Percentiles rank a stretch among this genome's conserved stretches.
These are phyloP conservation scores for Kalaharituber pfeilii DNA, from an alignment of 2,329 filamentous ascomycete genomes.

Conservation along the genomic window DNA sequence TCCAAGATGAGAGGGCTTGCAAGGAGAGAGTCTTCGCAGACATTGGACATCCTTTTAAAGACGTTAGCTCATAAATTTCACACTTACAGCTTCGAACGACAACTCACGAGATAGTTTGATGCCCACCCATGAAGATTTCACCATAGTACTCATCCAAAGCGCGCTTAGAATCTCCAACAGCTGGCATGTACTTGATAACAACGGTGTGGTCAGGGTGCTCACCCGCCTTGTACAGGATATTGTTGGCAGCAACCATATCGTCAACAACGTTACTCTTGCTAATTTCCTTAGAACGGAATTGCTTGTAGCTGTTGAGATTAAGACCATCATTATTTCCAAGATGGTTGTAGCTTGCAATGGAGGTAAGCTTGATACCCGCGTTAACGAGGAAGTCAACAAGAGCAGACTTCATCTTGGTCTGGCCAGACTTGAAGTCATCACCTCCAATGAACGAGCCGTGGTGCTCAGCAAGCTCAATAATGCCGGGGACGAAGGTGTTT, in stretches of 20 bases:
- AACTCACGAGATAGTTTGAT: constrained; percentile 77
- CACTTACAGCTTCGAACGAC: not conserved
- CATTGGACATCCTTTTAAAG: constrained; percentile 65
- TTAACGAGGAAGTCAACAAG: constrained; percentile 97
- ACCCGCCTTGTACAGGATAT: constrained; percentile 69
- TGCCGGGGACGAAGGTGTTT: constrained; percentile 95
- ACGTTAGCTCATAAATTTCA: constrained; percentile 8
- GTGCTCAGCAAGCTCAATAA: constrained; percentile 71
- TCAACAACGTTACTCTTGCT: constrained; percentile 98
- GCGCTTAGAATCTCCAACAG: constrained; percentile 97
- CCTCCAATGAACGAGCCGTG: constrained; percentile 84
- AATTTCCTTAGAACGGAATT: constrained; percentile 99
- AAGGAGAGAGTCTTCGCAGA: constrained; percentile 94
- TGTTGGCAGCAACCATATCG: constrained; percentile 97
- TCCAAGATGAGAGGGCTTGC: constrained; percentile 96
- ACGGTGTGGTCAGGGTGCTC: constrained; percentile 97
- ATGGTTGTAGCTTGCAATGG: constrained; percentile 98
- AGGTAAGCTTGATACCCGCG: constrained; percentile 95
- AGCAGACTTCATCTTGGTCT: constrained; percentile 99
- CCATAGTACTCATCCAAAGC: constrained; percentile 98
- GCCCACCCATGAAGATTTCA: constrained; percentile 96
- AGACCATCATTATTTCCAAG: constrained; percentile 96
- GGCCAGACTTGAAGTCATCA: constrained; percentile 98
- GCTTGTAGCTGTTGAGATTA: constrained; percentile 92
- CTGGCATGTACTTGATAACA: constrained; percentile 99